Conservation (phyloP, 2,329 filamentous ascomycete genomes). For the Epichloe coenophiala region DNA sequence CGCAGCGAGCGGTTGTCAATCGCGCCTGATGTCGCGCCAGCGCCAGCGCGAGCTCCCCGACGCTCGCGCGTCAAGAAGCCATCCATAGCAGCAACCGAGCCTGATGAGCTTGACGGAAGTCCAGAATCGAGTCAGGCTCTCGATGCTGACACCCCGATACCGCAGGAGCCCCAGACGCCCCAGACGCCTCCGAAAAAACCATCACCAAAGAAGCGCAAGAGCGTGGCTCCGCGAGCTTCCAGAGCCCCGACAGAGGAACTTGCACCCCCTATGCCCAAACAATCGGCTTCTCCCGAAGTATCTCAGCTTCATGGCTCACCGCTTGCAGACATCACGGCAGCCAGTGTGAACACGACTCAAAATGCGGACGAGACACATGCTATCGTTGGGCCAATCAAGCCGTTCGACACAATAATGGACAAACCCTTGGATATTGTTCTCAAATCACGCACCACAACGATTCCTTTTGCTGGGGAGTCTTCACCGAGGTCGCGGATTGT, state of each 20-base stretch:
- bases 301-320: slow-evolving; percentile 40
- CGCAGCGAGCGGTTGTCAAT: slow-evolving; percentile 27
- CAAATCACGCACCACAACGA: slow-evolving; percentile 62
- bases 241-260: slow-evolving; percentile 27
- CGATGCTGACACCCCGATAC: slow-evolving; percentile 21
- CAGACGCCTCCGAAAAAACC: slow-evolving; percentile 21
- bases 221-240: slow-evolving; percentile 28
- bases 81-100: slow-evolving; percentile 10
- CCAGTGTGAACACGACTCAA: slow-evolving; percentile 39
- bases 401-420: slow-evolving; percentile 67
- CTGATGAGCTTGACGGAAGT: slow-evolving; percentile 5
- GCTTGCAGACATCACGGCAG: slow-evolving; percentile 59
- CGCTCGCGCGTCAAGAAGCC: slow-evolving; percentile 29
- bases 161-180: slow-evolving; percentile 16
- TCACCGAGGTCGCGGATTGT: slow-evolving; percentile 78
- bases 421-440: slow-evolving; percentile 89
- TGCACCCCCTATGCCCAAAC: slow-evolving; percentile 32
- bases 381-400: slow-evolving; percentile 56
- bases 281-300: slow-evolving; percentile 43
- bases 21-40: slow-evolving; percentile 28
- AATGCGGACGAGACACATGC: slow-evolving; percentile 16
- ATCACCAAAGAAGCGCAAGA: slow-evolving; percentile 57
- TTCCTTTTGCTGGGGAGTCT: slow-evolving; percentile 57
- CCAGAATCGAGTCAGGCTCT: slow-evolving; percentile 19
- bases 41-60: slow-evolving; percentile 33